Percentiles rank a stretch among this genome's conserved stretches.
Evolutionary conservation across 306 rosid species (phyloP).

Genomic region (Ceratonia siliqua): DNA sequence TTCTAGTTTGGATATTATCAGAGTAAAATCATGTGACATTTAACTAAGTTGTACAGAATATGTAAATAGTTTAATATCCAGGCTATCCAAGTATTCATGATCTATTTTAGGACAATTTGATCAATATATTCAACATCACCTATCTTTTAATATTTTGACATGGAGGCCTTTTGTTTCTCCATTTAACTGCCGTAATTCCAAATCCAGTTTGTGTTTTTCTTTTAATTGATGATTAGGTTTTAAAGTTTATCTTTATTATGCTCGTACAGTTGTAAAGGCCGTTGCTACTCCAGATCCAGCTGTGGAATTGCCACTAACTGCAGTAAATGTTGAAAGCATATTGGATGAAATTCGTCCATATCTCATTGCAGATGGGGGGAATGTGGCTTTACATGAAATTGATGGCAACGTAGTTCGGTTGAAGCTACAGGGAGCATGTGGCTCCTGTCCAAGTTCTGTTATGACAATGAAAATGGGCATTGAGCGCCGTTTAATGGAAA

Average conservation of each 20-base stretch:
- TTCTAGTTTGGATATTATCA: background rate
- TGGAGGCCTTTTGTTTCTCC: background rate
- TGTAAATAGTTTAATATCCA: background rate
- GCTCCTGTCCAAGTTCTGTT: constrained; percentile 94
- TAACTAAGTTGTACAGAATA: background rate
- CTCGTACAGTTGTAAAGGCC: constrained; percentile 59
- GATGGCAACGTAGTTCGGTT: constrained; percentile 89
- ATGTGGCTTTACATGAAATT: constrained; percentile 88
- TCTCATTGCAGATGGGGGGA: constrained; percentile 88
- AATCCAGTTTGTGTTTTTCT: background rate
- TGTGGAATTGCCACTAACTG: constrained; percentile 79
- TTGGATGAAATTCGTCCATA: constrained; percentile 87
- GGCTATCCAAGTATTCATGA: background rate
- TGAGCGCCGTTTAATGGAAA: constrained; percentile 92
- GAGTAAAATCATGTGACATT: background rate
- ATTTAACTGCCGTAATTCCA: background rate
- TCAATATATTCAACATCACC: background rate
- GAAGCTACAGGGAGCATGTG: constrained; percentile 98
- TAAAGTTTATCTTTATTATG: constrained; percentile 17
- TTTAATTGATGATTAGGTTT: background rate
- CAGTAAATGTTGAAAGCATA: constrained; percentile 75
- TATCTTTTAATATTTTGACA: background rate
- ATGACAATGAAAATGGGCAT: constrained; percentile 96
- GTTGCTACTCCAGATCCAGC: constrained; percentile 82
- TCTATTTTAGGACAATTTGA: background rate